Base-by-base conservation (phyloP, 768 basidiomycete genomes). In the Kwoniella sp. region DNA sequence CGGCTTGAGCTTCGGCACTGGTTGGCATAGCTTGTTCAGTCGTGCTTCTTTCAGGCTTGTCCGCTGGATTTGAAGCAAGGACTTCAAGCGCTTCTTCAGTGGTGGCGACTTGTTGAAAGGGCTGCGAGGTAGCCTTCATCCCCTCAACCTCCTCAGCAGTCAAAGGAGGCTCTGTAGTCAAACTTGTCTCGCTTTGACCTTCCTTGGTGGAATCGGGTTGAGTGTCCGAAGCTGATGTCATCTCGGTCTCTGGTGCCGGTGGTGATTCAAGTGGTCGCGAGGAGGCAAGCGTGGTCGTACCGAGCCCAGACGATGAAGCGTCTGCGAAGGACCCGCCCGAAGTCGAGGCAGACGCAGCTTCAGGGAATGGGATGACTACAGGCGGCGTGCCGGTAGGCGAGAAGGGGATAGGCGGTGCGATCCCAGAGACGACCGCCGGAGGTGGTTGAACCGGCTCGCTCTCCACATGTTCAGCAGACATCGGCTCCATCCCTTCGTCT, bases 201-300 rank as follows among this genome's bases (percentile, higher is more conserved):
- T 31, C 31, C 23, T 19, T 8, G 19, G 12, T 8, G 20, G 22
- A 19, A 25, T 27, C 38, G 17, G 39, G 45, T 39, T 49, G 19
- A 33, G 32, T 34, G 10, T 50, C 56, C 20, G 33, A 17, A 37
- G 46, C 38, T 14, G 57, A 51, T 19, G 46, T 49, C 57, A 58
- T 58, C 15, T 58, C 57, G 22, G 51, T 48, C 25, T 58, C 57
- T 19, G 57, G 57, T 14, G 51, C 56, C 12, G 50, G 50, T 2
- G 51, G 50, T 5, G 46, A 48, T 44, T 46, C 50, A 5, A 46
- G 15, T 11, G 50, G 50, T 43, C 33, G 34, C 17, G 42, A 29
- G 20, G 32, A 23, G n/a, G n/a, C n/a, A n/a, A 8, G 8, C 25
- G 40, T 37, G 20, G 23, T 26, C 14, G 23, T 27, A n/a, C 5